Evolutionary conservation across 495 filamentous ascomycete species (phyloP).

Genomic region (Xylaria palmicola): DNA sequence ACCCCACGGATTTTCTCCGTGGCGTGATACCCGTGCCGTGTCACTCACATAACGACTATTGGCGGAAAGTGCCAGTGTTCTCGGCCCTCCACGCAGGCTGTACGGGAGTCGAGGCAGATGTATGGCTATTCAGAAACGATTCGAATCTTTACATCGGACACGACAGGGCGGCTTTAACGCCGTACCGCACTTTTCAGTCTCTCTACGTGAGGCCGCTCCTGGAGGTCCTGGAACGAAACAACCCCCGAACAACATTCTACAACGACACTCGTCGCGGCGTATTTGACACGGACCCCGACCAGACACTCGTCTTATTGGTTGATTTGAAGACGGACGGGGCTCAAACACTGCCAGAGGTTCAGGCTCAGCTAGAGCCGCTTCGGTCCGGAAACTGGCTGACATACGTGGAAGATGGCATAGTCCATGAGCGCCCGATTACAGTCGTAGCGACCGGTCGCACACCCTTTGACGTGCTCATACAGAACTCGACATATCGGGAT

Average conservation of each 20-base stretch:
- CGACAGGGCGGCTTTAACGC: conserved; percentile 48
- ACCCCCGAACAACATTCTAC: conserved; percentile 47
- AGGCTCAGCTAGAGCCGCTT: conserved; percentile 63
- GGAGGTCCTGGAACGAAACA: conserved; percentile 53
- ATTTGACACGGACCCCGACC: conserved; percentile 57
- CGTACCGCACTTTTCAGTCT: conserved; percentile 56
- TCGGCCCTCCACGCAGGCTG: conserved; percentile 64
- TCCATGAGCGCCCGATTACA: conserved; percentile 61
- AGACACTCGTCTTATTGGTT: conserved; percentile 68
- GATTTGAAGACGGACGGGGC: conserved; percentile 63
- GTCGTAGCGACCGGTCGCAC: conserved; percentile 79
- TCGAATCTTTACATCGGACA: conserved; percentile 58
- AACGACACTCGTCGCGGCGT: conserved; percentile 52
- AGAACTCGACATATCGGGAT: conserved; percentile 54
- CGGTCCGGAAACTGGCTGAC: conserved; percentile 61
- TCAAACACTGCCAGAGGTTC: conserved; percentile 54
- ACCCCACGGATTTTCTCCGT: conserved; percentile 74
- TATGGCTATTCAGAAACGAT: conserved; percentile 75
- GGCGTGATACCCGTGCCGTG: conserved; percentile 68
- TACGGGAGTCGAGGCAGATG: conserved; percentile 81
- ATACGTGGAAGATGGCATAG: conserved; percentile 51
- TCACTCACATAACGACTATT: conserved; percentile 92
- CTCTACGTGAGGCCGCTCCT: conserved; percentile 67
- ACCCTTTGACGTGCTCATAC: conserved; percentile 58
- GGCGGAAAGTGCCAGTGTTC: conserved; percentile 69